Evolutionary conservation across 2,329 filamentous ascomycete genomes (phyloP).

Genomic region (Aspergillus sp.): DNA sequence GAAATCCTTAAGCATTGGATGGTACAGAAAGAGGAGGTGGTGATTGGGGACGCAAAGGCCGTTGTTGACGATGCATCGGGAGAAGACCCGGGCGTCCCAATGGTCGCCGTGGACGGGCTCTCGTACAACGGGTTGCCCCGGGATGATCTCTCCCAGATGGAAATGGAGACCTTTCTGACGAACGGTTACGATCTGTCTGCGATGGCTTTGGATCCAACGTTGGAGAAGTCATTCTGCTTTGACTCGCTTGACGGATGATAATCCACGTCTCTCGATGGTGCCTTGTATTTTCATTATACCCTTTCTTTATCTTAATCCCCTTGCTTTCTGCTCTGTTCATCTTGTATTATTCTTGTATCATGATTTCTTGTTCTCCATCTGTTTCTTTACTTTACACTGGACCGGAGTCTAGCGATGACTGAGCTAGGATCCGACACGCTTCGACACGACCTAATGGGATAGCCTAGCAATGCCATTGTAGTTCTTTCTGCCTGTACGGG

Average conservation of each 20-base stretch:
- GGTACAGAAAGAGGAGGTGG: slow-evolving; percentile 45
- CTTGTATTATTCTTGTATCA: too few relatives aligned
- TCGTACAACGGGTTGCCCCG: slow-evolving; percentile 8
- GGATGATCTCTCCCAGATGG: slow-evolving; percentile 9
- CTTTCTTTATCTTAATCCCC: slow-evolving; percentile 3
- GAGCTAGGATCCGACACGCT: background rate
- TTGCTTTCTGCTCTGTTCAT: slow-evolving; percentile 1
- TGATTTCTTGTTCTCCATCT: slow-evolving; percentile 4
- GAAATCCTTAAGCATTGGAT: slow-evolving; percentile 54
- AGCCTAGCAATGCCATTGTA: too few relatives aligned
- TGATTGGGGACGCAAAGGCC: slow-evolving; percentile 25
- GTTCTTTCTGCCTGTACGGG: too few relatives aligned
- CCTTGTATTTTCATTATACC: background rate
- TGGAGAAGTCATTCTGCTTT: slow-evolving; percentile 14
- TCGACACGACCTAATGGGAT: too few relatives aligned
- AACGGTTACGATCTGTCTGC: slow-evolving; percentile 21
- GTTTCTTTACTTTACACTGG: background rate
- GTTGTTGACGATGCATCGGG: slow-evolving; percentile 15
- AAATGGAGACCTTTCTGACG: slow-evolving; percentile 19
- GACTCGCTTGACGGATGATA: slow-evolving; percentile 7
- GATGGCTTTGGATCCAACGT: slow-evolving; percentile 23
- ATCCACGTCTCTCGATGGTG: too few relatives aligned
- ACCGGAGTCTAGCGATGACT: background rate
- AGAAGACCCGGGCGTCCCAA: slow-evolving; percentile 11
- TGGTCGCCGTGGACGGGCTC: slow-evolving; percentile 8